Evolutionary conservation across 495 filamentous ascomycete genomes (phyloP), one percentile per base, ranked within the genome.

Genomic region (Daldinia decipiens): DNA sequence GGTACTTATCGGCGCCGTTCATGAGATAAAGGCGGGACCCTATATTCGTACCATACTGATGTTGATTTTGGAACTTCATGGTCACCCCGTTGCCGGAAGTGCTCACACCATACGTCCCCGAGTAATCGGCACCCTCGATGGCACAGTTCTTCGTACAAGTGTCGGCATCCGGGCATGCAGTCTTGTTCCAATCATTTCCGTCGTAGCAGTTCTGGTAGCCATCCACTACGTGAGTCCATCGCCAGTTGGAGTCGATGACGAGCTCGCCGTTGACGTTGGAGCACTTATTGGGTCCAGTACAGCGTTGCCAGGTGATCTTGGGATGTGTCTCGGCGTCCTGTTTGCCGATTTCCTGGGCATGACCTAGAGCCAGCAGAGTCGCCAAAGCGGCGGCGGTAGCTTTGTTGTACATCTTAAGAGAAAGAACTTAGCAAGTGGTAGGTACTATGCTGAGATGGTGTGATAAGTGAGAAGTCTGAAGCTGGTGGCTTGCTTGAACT

Each of bases 181-280:
- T 80, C 12, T 77, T 53, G 75, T 90, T 83, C 87, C 87, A 90
- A 27, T 78, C 78, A 73, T 87, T 87, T 53, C 87, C 87, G 27
- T 80, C 84, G 62, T 74, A 72, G 82, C 88, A 84, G 79, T 85
- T 85, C 62, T 73, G 78, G 62, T 74, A 71, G 62, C 75, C 74
- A 21, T 68, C 71, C 57, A 65, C 21, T n/a, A 70, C 53, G 75
- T 85, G 83, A 59, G 77, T 76, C 83, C 83, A 84, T 51, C 83
- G 82, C 83, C 83, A 85, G 79, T 85, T 85, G 76, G 83, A 74
- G 55, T 85, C 83, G 60, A 85, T 73, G 68, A 79, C 80, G 45
- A 85, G 58, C 65, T 80, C 75, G 24, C 74, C 80, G 50, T 75
- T 60, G 39, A 78, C 72, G 52, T 52, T 79, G 53, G 70, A 75